Conservation (phyloP, 371 early-diverging fungal genomes). For the Rhizopus sp. region DNA sequence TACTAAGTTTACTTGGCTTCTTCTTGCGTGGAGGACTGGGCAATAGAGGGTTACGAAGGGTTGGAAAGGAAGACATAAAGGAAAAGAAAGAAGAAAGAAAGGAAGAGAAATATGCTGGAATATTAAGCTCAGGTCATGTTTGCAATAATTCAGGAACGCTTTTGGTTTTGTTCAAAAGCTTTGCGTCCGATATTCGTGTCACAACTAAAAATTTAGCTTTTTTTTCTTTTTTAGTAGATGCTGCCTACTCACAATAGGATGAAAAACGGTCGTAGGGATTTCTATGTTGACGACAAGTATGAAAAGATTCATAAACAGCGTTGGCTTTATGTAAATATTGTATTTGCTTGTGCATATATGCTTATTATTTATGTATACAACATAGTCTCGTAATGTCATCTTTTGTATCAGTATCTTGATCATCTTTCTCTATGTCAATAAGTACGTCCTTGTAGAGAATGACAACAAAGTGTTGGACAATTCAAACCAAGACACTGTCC, state of each 20-base stretch:
- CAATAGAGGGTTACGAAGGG: conserved; percentile 26
- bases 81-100: conserved; percentile 2
- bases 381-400: background rate
- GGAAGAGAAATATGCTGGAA: conserved; percentile 1
- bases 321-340: conserved; percentile 11
- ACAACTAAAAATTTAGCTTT: conserved; percentile 4
- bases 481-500: background rate
- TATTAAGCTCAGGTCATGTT: background rate
- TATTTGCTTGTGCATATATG: background rate
- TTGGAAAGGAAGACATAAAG: conserved; percentile 27
- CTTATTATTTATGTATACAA: background rate
- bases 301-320: conserved; percentile 1
- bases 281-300: conserved; percentile 35
- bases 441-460: background rate
- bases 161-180: background rate
- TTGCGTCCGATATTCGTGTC: background rate
- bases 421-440: background rate
- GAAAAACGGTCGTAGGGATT: conserved; percentile 30
- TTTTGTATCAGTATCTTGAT: background rate
- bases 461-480: background rate
- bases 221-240: conserved; percentile 26
- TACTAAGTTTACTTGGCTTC: conserved; percentile 14
- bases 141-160: conserved; percentile 5
- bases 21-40: conserved; percentile 23
- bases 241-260: conserved; percentile 42